phyloP scores from a whole-genome alignment of 1,284 basidiomycete genomes.

The Ustilago esculenta region DNA sequence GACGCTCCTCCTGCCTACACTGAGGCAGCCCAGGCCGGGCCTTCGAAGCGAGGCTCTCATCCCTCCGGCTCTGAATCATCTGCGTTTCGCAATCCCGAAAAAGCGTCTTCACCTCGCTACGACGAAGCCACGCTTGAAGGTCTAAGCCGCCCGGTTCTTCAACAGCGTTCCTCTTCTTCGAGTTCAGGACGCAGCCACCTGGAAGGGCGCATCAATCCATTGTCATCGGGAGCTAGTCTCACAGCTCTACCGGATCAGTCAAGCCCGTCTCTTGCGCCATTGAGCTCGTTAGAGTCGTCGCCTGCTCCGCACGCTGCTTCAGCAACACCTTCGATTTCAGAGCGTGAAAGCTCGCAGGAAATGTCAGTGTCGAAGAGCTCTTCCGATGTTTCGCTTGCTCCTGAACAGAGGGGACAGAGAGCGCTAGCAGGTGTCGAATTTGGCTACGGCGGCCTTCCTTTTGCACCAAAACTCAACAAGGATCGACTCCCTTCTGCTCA shows the following conservation, averaged over 20 bases:
- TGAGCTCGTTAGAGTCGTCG: slow-evolving; percentile 1
- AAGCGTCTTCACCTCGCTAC: slow-evolving; percentile 3
- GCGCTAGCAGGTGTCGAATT: slow-evolving; percentile 51
- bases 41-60: slow-evolving; percentile 1
- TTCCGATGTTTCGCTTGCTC: slow-evolving; percentile 1
- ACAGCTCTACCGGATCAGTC: background rate
- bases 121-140: slow-evolving; percentile 3
- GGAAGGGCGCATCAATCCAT: background rate
- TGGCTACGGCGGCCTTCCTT: slow-evolving; percentile 45
- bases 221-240: background rate
- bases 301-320: background rate
- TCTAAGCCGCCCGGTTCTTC: slow-evolving; percentile 19
- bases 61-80: background rate
- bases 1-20: slow-evolving; percentile 29
- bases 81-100: slow-evolving; percentile 4
- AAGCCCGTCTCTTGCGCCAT: background rate
- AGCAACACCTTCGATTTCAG: slow-evolving; percentile 13
- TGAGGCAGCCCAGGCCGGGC: slow-evolving; percentile 8
- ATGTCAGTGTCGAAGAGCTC: slow-evolving; percentile 9
- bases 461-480: slow-evolving; percentile 37
- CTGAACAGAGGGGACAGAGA: slow-evolving; percentile 26
- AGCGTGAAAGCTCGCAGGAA: slow-evolving; percentile 20
- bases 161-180: slow-evolving; percentile 19
- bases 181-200: slow-evolving; percentile 20
- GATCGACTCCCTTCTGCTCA: slow-evolving; percentile 5